Evolutionary conservation across 257 asterid genomes (phyloP), one percentile per base, ranked within the genome.

Genomic region (Plantago ovata): DNA sequence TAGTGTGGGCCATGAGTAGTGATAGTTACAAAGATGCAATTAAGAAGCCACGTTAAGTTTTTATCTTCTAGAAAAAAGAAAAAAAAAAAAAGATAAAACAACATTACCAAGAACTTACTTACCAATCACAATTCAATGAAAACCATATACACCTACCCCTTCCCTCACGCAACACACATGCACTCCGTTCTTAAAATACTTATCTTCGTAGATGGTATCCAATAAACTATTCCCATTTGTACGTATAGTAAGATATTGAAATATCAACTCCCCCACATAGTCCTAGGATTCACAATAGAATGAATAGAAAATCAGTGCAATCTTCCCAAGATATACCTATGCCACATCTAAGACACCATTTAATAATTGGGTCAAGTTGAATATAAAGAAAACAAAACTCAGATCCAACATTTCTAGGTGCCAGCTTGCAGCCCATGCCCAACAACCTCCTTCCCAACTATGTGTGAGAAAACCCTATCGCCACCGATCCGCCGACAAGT

Each of bases 331-430:
- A 66, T 69, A 64, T 19, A n/a, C n/a, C n/a, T n/a, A 32, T 70
- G 65, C 64, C 56, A 22, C 60, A 43, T 50, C 45, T 64, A 53
- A 36, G 32, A 15, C 16, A 5, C 12, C n/a, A 15, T 53, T 33
- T 1, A 9, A 15, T 12, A 16, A 32, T 10, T 3, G 21, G 24
- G 44, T 9, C 59, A 14, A 9, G 40, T 16, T 20, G 22, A 19
- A 14, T 10, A 45, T 10, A 45, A 15, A 45, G 2, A 45, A 14
- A 45, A 64, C 10, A 44, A 16, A 24, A 62, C 49, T 55, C 61
- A 68, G 72, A 76, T 72, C 85, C 53, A 38, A n/a, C 41, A 38
- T 51, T 61, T 70, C 33, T 61, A n/a, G n/a, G n/a, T n/a, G n/a
- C n/a, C n/a, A n/a, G n/a, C n/a, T n/a, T n/a, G n/a, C n/a, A n/a